Percentiles rank a stretch among this genome's conserved stretches.
phyloP scores from a whole-genome alignment of 331 rosid species.

The Acacia pycnantha region DNA sequence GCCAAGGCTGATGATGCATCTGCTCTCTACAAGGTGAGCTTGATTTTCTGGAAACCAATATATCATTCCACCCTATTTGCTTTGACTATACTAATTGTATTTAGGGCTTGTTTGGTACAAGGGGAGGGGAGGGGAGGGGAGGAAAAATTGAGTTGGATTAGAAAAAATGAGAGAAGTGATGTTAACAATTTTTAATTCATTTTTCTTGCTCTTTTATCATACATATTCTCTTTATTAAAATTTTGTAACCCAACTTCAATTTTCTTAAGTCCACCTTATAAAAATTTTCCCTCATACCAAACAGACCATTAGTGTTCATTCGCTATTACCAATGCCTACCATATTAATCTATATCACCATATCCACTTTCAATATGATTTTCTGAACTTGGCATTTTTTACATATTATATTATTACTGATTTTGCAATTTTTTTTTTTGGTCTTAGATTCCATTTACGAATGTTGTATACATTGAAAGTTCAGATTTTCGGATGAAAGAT shows the following conservation, averaged over 20 bases:
- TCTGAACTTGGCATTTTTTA: background rate
- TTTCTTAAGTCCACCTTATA: too few species aligned
- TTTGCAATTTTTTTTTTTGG: constrained; percentile 11
- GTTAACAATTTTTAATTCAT: too few species aligned
- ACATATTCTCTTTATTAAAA: too few species aligned
- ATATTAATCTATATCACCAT: background rate
- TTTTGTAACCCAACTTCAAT: too few species aligned
- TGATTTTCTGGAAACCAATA: constrained; percentile 16
- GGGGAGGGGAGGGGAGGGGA: too few species aligned
- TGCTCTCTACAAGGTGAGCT: constrained; percentile 76
- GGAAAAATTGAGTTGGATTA: too few species aligned
- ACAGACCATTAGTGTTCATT: background rate
- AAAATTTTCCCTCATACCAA: too few species aligned
- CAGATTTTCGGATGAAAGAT: constrained; percentile 90
- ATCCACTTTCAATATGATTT: background rate
- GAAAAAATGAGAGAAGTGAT: too few species aligned
- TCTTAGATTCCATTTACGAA: constrained; percentile 82
- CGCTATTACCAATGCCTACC: background rate
- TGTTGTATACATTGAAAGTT: constrained; percentile 70
- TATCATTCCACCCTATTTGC: background rate
- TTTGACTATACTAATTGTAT: background rate
- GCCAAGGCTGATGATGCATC: constrained; percentile 68
- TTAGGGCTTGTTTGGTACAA: too few species aligned
- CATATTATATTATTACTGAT: background rate
- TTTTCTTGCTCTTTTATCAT: too few species aligned